Conservation (phyloP, 306 rosid genomes). For the Benincasa hispida region DNA sequence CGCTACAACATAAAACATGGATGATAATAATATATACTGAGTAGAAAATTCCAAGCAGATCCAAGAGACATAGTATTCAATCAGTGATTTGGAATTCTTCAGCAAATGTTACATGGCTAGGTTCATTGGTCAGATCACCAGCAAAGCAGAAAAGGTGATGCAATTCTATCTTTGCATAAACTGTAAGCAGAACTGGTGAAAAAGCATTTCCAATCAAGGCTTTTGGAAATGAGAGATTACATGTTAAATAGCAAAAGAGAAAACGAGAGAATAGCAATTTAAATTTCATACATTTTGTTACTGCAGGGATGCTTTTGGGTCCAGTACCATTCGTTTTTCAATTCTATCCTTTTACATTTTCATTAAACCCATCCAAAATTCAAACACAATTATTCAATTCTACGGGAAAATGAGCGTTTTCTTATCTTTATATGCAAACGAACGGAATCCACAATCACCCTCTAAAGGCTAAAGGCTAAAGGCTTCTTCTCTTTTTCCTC, state of each 20-base stretch:
- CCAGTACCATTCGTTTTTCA: too few relatives aligned
- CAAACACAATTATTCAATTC: too few relatives aligned
- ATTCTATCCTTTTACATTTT: too few relatives aligned
- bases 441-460: too few relatives aligned
- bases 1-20: neutral
- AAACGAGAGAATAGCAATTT: neutral
- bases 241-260: neutral
- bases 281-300: too few relatives aligned
- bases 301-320: too few relatives aligned
- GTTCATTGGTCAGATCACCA: neutral
- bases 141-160: neutral
- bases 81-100: neutral
- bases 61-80: neutral
- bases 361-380: too few relatives aligned
- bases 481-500: too few relatives aligned
- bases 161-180: neutral
- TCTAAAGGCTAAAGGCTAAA: too few relatives aligned
- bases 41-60: neutral
- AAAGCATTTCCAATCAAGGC: neutral
- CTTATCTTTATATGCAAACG: too few relatives aligned
- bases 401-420: too few relatives aligned
- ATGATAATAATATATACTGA: neutral
- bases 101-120: too few relatives aligned
- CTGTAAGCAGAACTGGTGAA: neutral
- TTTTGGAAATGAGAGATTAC: neutral